phyloP scores from a whole-genome alignment of 768 basidiomycete genomes.

The Guyanaporus albipodus region DNA sequence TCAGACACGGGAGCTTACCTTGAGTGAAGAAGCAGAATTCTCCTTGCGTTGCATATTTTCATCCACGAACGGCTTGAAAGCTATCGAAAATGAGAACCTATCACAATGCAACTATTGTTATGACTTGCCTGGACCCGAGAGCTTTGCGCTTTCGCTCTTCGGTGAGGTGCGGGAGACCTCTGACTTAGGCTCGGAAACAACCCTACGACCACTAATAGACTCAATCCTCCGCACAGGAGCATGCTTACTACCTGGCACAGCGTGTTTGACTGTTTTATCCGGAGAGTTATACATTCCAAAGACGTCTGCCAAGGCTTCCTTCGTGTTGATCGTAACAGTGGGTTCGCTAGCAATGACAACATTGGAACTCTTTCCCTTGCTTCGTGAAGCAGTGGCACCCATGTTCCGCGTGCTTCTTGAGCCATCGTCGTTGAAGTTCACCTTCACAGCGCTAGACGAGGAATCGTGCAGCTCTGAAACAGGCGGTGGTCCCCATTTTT shows the following conservation, averaged over 20 bases:
- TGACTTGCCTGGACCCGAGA: constrained; percentile 37
- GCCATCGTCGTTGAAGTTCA: constrained; percentile 62
- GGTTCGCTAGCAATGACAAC: constrained; percentile 55
- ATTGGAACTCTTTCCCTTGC: constrained; percentile 42
- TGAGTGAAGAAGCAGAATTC: constrained; percentile 34
- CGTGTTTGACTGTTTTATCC: constrained; percentile 60
- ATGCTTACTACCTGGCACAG: constrained; percentile 64
- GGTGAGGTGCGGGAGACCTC: constrained; percentile 35
- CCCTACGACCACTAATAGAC: constrained; percentile 38
- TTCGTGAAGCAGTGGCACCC: constrained; percentile 26
- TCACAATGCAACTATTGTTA: constrained; percentile 16
- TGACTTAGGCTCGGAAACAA: constrained; percentile 22
- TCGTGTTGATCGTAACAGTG: constrained; percentile 95
- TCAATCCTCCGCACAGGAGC: constrained; percentile 68
- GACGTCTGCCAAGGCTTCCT: constrained; percentile 89
- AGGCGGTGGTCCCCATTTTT: constrained; percentile 76
- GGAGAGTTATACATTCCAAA: constrained; percentile 96
- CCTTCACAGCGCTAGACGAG: constrained; percentile 36
- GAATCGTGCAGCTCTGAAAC: constrained; percentile 36
- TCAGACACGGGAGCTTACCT: constrained; percentile 7
- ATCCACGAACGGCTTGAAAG: constrained; percentile 67
- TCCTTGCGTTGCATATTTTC: constrained; percentile 49
- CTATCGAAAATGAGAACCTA: constrained; percentile 7
- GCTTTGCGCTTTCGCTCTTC: constrained; percentile 22
- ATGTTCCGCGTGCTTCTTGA: constrained; percentile 41